phyloP scores from a whole-genome alignment of 2,329 filamentous ascomycete genomes.

The Fusarium transvaalense region DNA sequence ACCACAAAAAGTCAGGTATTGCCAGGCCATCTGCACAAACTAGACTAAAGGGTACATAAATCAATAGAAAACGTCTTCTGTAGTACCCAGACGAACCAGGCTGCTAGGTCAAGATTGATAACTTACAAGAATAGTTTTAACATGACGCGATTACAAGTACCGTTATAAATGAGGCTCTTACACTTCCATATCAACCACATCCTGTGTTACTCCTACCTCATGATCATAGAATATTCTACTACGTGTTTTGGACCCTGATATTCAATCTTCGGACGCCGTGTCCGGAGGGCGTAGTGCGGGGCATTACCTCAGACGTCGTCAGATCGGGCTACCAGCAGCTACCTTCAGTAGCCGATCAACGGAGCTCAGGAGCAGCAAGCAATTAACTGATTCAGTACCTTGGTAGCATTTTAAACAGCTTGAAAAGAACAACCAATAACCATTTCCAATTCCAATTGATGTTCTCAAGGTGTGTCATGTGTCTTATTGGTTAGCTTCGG shows the following conservation, averaged over 20 bases:
- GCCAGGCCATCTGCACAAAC: too few species aligned
- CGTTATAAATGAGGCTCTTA: background rate
- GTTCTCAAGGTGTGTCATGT: constrained; percentile 12
- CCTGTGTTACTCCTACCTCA: background rate
- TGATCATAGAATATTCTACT: background rate
- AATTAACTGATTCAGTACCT: constrained; percentile 23
- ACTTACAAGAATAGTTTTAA: background rate
- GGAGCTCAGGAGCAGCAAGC: constrained; percentile 34
- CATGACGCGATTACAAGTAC: background rate
- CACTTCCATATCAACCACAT: background rate
- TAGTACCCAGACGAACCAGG: too few species aligned
- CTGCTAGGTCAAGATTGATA: too few species aligned
- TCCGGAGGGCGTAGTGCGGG: constrained; percentile 41
- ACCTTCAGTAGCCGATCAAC: constrained; percentile 46
- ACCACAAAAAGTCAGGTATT: too few species aligned
- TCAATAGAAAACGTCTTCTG: too few species aligned
- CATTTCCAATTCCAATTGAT: constrained; percentile 9
- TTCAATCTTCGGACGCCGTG: constrained; percentile 16
- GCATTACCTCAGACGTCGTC: constrained; percentile 12
- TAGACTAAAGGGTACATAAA: too few species aligned
- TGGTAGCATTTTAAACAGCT: background rate
- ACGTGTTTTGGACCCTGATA: background rate
- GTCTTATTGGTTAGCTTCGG: constrained; percentile 20
- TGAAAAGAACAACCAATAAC: background rate
- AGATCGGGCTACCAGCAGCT: constrained; percentile 13